Evolutionary conservation across 1,139 yeast species (phyloP), one percentile per base, ranked within the genome.

Genomic region (Geotrichum cucujoidarum): DNA sequence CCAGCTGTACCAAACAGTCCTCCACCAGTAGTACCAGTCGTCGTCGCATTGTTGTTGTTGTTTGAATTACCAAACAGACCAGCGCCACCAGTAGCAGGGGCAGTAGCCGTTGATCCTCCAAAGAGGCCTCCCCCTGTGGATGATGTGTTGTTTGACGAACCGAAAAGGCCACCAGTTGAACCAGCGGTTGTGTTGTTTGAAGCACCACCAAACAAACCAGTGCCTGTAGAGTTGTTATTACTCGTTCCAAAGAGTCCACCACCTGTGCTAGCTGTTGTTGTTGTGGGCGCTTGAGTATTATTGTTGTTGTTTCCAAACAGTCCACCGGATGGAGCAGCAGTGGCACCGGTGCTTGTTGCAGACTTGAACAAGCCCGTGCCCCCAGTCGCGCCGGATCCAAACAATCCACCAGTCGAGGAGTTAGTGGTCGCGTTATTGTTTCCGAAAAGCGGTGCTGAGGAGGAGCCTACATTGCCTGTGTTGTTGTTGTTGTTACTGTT

Each of bases 111-210:
- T 6, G 27, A 24, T 6, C 10, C 10, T 24, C 27, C 27, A 24
- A 24, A 24, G 6, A 24, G 10, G 27, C 27, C 27, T n/a, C n/a
- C n/a, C 27, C 27, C 27, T 10, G 27, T 24, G 8, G 45, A 20
- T n/a, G 41, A 24, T 11, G 40, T 10, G 1, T 14, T 11, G 11
- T 21, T 32, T 10, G 40, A 30, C n/a, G n/a, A n/a, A 43, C 55
- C 68, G 53, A 66, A 65, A 16, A 65, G 48, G 5, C 63, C 60
- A 18, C 59, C 59, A 25, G 47, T 36, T 30, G 52, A 6, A 24
- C 27, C 45, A 38, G 52, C 39, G 14, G 54, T 18, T n/a, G 51
- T 39, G 24, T 31, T 43, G n/a, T 50, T 25, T 25, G 52, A 21
- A 29, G 35, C 33, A 20, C 42, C 30, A 14, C 61, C 61, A 53